These are phyloP conservation scores for Saturnispora mendoncae DNA, from an alignment of 805 yeast genomes.

Conservation along the genomic window DNA sequence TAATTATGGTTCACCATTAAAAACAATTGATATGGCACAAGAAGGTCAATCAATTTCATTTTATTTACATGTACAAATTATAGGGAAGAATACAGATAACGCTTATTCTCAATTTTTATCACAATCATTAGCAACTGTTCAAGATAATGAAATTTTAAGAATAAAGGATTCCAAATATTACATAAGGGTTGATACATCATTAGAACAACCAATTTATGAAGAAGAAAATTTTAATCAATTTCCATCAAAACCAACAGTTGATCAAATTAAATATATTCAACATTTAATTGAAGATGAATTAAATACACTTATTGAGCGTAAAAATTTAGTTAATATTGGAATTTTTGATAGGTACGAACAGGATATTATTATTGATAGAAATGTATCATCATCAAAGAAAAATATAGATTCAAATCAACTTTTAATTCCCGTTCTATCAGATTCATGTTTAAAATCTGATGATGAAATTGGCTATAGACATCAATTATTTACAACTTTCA, in stretches of 20 bases:
- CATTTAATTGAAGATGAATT: constrained; percentile 12
- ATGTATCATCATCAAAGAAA: constrained; percentile 7
- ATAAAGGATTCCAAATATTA: constrained; percentile 17
- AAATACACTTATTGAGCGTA: constrained; percentile 11
- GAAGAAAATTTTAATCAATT: constrained; percentile 5
- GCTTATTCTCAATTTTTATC: not conserved
- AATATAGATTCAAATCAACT: not conserved
- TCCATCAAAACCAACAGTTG: constrained; percentile 9
- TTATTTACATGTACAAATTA: constrained; percentile 45
- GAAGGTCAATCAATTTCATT: constrained; percentile 39
- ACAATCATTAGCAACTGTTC: constrained; percentile 9
- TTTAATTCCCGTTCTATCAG: constrained; percentile 6
- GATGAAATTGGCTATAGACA: not conserved
- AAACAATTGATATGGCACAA: constrained; percentile 37
- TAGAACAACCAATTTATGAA: constrained; percentile 7
- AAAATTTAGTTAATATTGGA: constrained; percentile 8
- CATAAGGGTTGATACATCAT: constrained; percentile 18
- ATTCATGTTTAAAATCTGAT: constrained; percentile 3
- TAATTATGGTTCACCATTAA: constrained; percentile 42
- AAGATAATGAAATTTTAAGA: constrained; percentile 21
- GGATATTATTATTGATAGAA: constrained; percentile 14
- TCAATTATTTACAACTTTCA: constrained; percentile 4
- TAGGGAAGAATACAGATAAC: constrained; percentile 32
- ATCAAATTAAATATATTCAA: constrained; percentile 14
- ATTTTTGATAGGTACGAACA: constrained; percentile 8